These are phyloP conservation scores for Alternaria incomplexa DNA, from an alignment of 2,329 filamentous ascomycete species.

Conservation along the genomic window DNA sequence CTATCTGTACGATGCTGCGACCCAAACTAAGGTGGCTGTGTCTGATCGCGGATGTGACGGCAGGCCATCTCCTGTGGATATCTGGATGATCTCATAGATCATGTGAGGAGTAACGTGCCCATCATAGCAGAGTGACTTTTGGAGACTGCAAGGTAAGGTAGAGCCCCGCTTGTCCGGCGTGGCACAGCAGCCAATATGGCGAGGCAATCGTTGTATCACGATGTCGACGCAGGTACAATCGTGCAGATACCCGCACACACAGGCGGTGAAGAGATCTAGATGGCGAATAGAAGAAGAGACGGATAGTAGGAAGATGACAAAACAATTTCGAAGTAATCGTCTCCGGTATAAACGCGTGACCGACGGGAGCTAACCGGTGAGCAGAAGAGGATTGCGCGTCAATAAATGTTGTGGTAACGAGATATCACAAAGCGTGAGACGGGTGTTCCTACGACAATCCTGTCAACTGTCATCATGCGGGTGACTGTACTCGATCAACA, in stretches of 20 bases:
- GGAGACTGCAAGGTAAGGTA: slow-evolving; percentile 16
- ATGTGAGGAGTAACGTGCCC: neutral
- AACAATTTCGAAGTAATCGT: neutral
- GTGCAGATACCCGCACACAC: slow-evolving; percentile 15
- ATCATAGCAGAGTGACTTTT: slow-evolving; percentile 1
- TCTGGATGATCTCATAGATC: neutral
- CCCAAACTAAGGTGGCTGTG: slow-evolving; percentile 17
- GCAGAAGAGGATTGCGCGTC: neutral
- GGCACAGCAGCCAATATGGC: slow-evolving; percentile 15
- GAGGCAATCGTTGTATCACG: slow-evolving; percentile 18
- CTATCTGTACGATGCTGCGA: slow-evolving; percentile 18
- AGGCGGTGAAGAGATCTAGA: neutral
- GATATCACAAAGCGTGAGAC: slow-evolving; percentile 5
- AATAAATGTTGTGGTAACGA: slow-evolving; percentile 15
- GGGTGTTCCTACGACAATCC: slow-evolving; percentile 16
- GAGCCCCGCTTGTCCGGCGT: slow-evolving; percentile 5
- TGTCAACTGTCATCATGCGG: slow-evolving; percentile 29
- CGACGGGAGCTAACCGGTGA: neutral
- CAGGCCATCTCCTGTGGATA: slow-evolving; percentile 12
- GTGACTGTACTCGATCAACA: slow-evolving; percentile 20
- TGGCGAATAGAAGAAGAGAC: neutral
- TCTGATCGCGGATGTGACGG: neutral
- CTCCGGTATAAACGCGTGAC: neutral
- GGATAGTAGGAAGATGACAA: neutral
- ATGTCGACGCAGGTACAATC: slow-evolving; percentile 22